Evolutionary conservation across 164 flowering plant genomes (phyloP).

Genomic region (Magnolia changhungtana): DNA sequence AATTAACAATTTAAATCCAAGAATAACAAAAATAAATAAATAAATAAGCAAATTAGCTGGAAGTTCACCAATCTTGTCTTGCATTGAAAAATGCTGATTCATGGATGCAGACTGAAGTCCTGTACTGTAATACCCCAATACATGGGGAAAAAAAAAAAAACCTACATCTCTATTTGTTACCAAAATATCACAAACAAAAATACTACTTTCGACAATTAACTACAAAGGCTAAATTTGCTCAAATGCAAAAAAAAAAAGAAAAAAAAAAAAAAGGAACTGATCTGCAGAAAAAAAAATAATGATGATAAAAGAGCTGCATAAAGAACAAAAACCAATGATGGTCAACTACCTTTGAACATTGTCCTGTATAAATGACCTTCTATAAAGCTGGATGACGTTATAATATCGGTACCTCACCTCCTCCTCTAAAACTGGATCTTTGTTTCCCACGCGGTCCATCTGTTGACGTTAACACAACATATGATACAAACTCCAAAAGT

Average conservation of each 20-base stretch:
- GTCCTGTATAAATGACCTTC: conserved; percentile 89
- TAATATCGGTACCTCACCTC: conserved; percentile 89
- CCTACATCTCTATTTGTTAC: too few relatives aligned
- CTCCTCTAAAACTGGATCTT: conserved; percentile 71
- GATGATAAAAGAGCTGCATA: not conserved
- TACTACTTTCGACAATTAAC: not conserved
- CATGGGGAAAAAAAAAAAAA: not conserved
- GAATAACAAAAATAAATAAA: not conserved
- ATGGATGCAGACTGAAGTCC: not conserved
- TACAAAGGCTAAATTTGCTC: not conserved
- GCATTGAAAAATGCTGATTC: not conserved
- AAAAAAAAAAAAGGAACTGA: not conserved
- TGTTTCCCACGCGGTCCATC: conserved; percentile 79
- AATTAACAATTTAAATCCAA: not conserved
- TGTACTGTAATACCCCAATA: not conserved
- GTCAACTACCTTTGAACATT: conserved; percentile 78
- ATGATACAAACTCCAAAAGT: not conserved
- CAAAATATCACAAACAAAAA: too few relatives aligned
- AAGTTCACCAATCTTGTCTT: not conserved
- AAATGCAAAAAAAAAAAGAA: too few relatives aligned
- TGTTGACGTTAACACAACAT: conserved; percentile 23
- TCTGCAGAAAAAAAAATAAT: not conserved
- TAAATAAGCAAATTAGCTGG: not conserved
- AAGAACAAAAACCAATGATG: not conserved
- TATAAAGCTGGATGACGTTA: conserved; percentile 78